Percentiles rank a stretch among this genome's conserved stretches.
Conservation (phyloP, 352 stramenopile species). For the Peronospora farinosa region DNA sequence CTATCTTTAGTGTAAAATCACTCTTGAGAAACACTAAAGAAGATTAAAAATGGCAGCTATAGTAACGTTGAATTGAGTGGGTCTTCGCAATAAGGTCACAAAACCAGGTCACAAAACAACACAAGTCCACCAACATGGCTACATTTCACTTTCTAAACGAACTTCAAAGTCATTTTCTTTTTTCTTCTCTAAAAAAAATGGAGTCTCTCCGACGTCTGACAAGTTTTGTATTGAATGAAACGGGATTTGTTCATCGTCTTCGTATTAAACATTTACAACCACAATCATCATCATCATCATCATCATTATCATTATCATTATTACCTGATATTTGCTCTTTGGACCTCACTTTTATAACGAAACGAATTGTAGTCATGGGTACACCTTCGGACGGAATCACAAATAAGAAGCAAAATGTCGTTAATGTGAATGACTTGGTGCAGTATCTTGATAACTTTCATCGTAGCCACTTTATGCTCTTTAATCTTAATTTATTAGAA, state of each 20-base stretch:
- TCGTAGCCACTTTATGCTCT: conserved; percentile 62
- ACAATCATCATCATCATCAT: too few relatives aligned
- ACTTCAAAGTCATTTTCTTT: neutral
- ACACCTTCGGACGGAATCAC: conserved; percentile 47
- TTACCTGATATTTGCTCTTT: conserved; percentile 39
- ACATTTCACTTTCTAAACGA: too few relatives aligned
- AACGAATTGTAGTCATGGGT: conserved; percentile 57
- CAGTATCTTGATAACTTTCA: conserved; percentile 51
- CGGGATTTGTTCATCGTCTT: too few relatives aligned
- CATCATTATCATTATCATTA: too few relatives aligned
- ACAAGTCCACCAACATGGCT: too few relatives aligned
- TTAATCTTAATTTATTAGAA: conserved; percentile 69
- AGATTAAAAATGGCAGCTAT: too few relatives aligned
- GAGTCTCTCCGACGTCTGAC: conserved; percentile 69
- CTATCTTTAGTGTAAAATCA: too few relatives aligned
- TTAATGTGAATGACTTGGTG: conserved; percentile 67
- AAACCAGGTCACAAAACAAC: too few relatives aligned
- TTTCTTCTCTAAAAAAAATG: conserved; percentile 34
- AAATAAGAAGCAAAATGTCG: conserved; percentile 64
- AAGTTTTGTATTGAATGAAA: conserved; percentile 55
- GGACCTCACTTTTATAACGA: conserved; percentile 70
- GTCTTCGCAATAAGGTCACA: too few relatives aligned
- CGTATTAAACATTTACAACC: too few relatives aligned
- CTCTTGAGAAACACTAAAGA: too few relatives aligned
- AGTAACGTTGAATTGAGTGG: too few relatives aligned